Evolutionary conservation across 352 stramenopile species (phyloP).

Genomic region (Albugo laibachii): DNA sequence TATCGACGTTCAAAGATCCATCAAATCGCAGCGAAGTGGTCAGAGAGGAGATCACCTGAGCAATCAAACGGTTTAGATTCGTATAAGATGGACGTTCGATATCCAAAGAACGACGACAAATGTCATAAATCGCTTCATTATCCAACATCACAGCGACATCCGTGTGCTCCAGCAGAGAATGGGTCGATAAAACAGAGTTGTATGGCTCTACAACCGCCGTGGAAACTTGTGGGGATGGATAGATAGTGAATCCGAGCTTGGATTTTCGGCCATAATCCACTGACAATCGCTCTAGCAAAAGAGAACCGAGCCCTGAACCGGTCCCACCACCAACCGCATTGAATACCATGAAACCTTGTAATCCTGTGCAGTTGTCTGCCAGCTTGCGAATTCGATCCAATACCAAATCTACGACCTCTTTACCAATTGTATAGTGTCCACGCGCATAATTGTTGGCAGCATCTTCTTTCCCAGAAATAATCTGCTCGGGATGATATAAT

Average conservation of each 20-base stretch:
- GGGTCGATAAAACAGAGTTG: constrained; percentile 93
- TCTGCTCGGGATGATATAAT: constrained; percentile 93
- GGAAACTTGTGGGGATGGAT: constrained; percentile 91
- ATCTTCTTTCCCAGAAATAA: constrained; percentile 94
- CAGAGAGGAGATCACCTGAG: constrained; percentile 90
- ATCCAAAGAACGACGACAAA: constrained; percentile 89
- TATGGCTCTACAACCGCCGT: constrained; percentile 97
- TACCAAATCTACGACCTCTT: constrained; percentile 93
- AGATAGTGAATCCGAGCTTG: constrained; percentile 95
- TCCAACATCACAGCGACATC: constrained; percentile 92
- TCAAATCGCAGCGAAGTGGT: constrained; percentile 94
- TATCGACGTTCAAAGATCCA: constrained; percentile 92
- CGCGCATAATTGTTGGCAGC: constrained; percentile 76
- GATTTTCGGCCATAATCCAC: constrained; percentile 96
- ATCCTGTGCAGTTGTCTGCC: constrained; percentile 90
- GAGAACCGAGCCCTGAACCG: constrained; percentile 90
- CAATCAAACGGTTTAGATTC: constrained; percentile 95
- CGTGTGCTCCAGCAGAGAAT: constrained; percentile 93
- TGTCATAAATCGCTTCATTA: constrained; percentile 96
- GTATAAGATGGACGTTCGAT: constrained; percentile 92
- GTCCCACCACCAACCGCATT: constrained; percentile 94
- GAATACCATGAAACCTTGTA: constrained; percentile 96
- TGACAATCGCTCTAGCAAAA: constrained; percentile 91
- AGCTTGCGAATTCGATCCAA: constrained; percentile 94
- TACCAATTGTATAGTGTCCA: constrained; percentile 84